phyloP scores from a whole-genome alignment of 345 rosid genomes.

The Laguncularia racemosa region DNA sequence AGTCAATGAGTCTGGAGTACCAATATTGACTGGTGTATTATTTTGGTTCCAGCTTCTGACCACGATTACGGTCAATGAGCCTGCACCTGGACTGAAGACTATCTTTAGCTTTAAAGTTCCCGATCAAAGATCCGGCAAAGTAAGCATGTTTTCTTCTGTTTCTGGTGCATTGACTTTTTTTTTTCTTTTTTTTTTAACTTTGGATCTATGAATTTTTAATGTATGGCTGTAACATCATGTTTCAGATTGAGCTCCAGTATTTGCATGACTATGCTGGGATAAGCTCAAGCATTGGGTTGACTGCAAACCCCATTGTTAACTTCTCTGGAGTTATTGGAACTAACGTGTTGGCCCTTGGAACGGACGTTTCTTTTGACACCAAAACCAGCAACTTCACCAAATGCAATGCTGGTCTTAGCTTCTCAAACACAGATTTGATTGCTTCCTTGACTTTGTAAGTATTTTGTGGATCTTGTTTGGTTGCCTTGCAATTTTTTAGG shows the following conservation, averaged over 20 bases:
- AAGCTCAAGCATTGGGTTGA: constrained; percentile 73
- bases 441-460: constrained; percentile 71
- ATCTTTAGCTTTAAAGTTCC: constrained; percentile 77
- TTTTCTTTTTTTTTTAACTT: too few species aligned
- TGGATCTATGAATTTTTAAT: background rate
- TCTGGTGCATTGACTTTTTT: background rate
- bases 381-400: constrained; percentile 67
- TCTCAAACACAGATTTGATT: constrained; percentile 58
- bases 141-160: constrained; percentile 7
- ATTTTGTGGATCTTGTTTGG: background rate
- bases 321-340: constrained; percentile 77
- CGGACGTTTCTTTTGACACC: constrained; percentile 78
- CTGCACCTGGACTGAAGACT: constrained; percentile 83
- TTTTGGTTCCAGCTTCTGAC: constrained; percentile 47
- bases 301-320: constrained; percentile 72
- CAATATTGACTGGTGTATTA: background rate
- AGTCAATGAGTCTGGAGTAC: background rate
- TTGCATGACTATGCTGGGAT: constrained; percentile 82
- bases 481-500: background rate
- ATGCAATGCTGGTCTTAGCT: constrained; percentile 72
- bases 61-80: constrained; percentile 76
- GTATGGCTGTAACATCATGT: background rate
- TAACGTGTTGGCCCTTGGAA: constrained; percentile 50
- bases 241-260: constrained; percentile 81
- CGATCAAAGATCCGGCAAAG: constrained; percentile 97